Evolutionary conservation across 202 grass and related monocot genomes (phyloP).

Genomic region (Schoenoplectus tabernaemontani): DNA sequence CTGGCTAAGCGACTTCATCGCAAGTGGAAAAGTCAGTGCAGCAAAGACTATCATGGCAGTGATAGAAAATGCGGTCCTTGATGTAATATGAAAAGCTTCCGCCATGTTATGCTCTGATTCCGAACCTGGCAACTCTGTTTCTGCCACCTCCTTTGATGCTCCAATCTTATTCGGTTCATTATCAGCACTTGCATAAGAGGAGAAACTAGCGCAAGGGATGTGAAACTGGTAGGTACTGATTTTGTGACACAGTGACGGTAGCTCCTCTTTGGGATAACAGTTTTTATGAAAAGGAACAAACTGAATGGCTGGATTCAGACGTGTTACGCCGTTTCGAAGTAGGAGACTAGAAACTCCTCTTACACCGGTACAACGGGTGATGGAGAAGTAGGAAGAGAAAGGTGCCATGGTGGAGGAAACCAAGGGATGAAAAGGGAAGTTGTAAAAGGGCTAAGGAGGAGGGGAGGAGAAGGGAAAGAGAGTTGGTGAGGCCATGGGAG

Average conservation of each 20-base stretch:
- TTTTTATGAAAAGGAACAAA: conserved; percentile 11
- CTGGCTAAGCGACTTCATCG: conserved; percentile 51
- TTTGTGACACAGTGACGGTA: background rate
- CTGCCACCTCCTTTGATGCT: background rate
- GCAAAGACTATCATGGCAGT: conserved; percentile 60
- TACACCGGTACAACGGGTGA: conserved; percentile 42
- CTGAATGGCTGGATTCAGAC: conserved; percentile 26
- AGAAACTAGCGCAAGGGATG: conserved; percentile 36
- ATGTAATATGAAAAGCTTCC: conserved; percentile 74
- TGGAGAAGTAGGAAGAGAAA: conserved; percentile 53
- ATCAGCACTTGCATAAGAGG: conserved; percentile 51
- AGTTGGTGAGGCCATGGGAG: conserved; percentile 25
- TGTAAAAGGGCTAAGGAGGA: conserved; percentile 26
- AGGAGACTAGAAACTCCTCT: conserved; percentile 37
- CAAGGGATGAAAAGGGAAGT: background rate
- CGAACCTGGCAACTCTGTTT: conserved; percentile 6
- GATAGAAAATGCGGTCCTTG: conserved; percentile 54
- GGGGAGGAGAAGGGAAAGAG: conserved; percentile 22
- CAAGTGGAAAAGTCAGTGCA: conserved; percentile 54
- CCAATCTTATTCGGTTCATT: conserved; percentile 28
- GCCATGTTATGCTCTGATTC: conserved; percentile 54
- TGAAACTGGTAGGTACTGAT: background rate
- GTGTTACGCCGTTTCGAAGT: conserved; percentile 26
- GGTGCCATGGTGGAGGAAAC: conserved; percentile 42
- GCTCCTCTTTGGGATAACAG: conserved; percentile 14